A percentile compares a stretch with the other conserved stretches of the same genome.
Evolutionary conservation across 2,329 filamentous ascomycete genomes (phyloP).

Genomic region (Penicillium decumbens): DNA sequence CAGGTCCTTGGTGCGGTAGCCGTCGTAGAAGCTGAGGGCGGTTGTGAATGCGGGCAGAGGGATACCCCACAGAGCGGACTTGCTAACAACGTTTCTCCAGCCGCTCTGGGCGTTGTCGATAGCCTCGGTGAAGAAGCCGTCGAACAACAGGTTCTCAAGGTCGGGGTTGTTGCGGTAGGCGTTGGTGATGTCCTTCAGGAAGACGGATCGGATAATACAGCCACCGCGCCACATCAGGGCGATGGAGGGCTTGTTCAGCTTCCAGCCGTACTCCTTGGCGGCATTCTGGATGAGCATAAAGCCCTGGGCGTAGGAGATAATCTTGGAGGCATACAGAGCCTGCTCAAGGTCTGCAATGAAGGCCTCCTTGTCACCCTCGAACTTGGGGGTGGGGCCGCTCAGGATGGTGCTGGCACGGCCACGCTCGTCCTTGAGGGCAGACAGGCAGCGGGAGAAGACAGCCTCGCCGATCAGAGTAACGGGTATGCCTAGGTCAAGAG

Average conservation of each 20-base stretch:
- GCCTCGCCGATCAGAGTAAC: slow-evolving; percentile 97
- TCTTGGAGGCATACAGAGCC: slow-evolving; percentile 98
- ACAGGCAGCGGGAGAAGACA: slow-evolving; percentile 91
- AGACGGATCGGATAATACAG: slow-evolving; percentile 99
- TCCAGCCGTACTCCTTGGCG: slow-evolving; percentile 93
- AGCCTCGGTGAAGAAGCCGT: slow-evolving; percentile 99
- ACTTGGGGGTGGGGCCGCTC: slow-evolving; percentile 69
- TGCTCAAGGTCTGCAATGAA: slow-evolving; percentile 98
- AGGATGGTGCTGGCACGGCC: slow-evolving; percentile 73
- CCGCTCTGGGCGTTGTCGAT: slow-evolving; percentile 93
- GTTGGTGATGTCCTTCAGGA: slow-evolving; percentile 98
- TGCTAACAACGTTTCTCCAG: slow-evolving; percentile 87
- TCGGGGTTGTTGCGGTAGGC: slow-evolving; percentile 93
- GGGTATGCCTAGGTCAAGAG: slow-evolving; percentile 95
- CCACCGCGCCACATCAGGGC: slow-evolving; percentile 99
- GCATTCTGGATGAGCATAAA: slow-evolving; percentile 99
- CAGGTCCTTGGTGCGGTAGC: slow-evolving; percentile 94
- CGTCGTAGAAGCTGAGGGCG: slow-evolving; percentile 96
- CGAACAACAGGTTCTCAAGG: slow-evolving; percentile 96
- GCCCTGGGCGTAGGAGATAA: slow-evolving; percentile 98
- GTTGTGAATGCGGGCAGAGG: slow-evolving; percentile 95
- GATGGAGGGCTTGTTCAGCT: slow-evolving; percentile 99
- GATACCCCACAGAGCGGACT: slow-evolving; percentile 89
- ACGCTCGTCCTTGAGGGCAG: slow-evolving; percentile 91
- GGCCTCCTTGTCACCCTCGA: slow-evolving; percentile 83